Evolutionary conservation across 495 filamentous ascomycete species (phyloP).

Genomic region (Aspergillus saccharolyticus): DNA sequence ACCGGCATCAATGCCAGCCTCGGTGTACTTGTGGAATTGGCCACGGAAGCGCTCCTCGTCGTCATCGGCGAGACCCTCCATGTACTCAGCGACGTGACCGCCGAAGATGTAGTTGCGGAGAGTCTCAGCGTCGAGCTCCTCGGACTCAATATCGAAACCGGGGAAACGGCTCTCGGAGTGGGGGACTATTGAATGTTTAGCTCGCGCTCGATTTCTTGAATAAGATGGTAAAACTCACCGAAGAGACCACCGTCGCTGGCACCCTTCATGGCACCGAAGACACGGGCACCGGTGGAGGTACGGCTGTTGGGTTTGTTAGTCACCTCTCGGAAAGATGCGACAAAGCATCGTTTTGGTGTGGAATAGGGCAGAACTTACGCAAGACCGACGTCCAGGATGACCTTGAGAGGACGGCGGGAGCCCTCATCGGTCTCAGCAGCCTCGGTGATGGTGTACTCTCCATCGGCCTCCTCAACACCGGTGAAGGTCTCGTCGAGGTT

Average conservation of each 20-base stretch:
- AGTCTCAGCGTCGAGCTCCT: conserved; percentile 95
- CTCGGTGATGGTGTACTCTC: conserved; percentile 92
- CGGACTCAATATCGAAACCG: conserved; percentile 90
- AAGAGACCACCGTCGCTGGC: conserved; percentile 96
- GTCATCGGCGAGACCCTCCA: conserved; percentile 99
- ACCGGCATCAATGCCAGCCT: conserved; percentile 93
- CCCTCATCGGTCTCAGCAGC: conserved; percentile 80
- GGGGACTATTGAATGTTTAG: conserved; percentile 48
- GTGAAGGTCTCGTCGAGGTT: conserved; percentile 83
- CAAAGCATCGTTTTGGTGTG: no score
- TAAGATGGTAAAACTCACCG: conserved; percentile 3
- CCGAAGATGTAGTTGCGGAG: conserved; percentile 99
- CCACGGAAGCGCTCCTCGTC: conserved; percentile 99
- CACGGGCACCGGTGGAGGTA: conserved; percentile 94
- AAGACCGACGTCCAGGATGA: conserved; percentile 95
- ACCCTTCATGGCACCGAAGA: conserved; percentile 99
- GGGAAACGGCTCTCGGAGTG: conserved; percentile 99
- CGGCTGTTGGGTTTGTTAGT: no score
- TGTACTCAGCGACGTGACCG: conserved; percentile 98
- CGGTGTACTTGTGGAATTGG: conserved; percentile 96
- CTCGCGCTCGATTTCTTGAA: background rate
- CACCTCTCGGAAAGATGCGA: no score
- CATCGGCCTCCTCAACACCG: conserved; percentile 91
- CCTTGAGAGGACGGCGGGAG: conserved; percentile 94
- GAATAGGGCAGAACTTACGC: conserved; percentile 21